phyloP scores from a whole-genome alignment of 257 asterid genomes.

The Lantana camara region DNA sequence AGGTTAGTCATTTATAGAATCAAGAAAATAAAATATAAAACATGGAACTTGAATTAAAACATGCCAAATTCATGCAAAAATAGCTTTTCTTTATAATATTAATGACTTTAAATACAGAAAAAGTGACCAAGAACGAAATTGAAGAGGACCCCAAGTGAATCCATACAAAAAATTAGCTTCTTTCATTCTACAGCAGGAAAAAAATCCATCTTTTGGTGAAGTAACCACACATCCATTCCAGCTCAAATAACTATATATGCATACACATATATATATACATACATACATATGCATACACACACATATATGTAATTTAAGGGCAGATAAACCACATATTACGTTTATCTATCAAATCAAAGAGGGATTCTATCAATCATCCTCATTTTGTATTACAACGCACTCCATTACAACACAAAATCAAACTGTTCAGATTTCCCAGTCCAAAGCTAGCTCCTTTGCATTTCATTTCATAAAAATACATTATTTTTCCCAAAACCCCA shows the following conservation, averaged over 20 bases:
- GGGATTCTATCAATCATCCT: conserved; percentile 20
- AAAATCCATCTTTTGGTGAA: conserved; percentile 10
- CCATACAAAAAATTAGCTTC: conserved; percentile 9
- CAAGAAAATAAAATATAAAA: conserved; percentile 23
- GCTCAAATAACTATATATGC: conserved; percentile 7
- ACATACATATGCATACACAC: too few species aligned
- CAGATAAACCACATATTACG: too few species aligned
- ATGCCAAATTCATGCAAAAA: neutral
- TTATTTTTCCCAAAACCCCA: conserved; percentile 4
- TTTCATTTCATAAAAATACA: neutral
- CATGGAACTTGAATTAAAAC: neutral
- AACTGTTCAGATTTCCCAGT: neutral
- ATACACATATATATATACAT: too few species aligned
- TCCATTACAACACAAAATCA: neutral
- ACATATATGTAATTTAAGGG: too few species aligned
- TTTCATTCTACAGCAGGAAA: conserved; percentile 15
- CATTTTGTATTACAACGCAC: conserved; percentile 1
- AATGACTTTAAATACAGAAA: too few species aligned
- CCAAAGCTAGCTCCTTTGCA: neutral
- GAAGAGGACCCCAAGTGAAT: conserved; percentile 8
- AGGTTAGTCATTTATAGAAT: conserved; percentile 11
- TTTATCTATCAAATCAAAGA: conserved; percentile 1
- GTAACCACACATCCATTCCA: neutral
- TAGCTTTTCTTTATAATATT: too few species aligned
- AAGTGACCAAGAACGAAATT: too few species aligned